Evolutionary conservation across 2,329 filamentous ascomycete species (phyloP).

Genomic region (Aureobasidium melanogenum): DNA sequence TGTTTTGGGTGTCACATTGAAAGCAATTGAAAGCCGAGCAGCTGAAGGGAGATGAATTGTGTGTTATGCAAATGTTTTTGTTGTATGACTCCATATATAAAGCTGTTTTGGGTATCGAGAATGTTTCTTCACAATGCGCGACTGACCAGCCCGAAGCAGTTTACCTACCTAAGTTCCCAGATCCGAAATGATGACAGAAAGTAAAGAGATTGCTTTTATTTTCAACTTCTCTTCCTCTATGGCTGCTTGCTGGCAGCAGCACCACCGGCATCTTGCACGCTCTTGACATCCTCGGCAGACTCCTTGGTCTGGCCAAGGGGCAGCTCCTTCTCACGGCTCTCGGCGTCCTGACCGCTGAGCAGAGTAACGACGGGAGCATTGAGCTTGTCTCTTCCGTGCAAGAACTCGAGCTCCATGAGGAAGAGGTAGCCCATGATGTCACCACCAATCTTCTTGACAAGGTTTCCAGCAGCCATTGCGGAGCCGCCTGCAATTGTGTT

Average conservation of each 20-base stretch:
- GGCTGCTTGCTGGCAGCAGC: constrained; percentile 17
- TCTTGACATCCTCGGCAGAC: constrained; percentile 16
- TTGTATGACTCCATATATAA: neutral
- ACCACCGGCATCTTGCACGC: constrained; percentile 19
- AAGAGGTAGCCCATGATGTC: constrained; percentile 85
- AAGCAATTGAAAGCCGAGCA: neutral
- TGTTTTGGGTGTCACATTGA: neutral
- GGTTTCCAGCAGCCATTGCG: constrained; percentile 74
- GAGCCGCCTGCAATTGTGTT: constrained; percentile 61
- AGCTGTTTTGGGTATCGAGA: constrained; percentile 7
- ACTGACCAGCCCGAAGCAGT: neutral
- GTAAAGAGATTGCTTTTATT: neutral
- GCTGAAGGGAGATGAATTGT: neutral
- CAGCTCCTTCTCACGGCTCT: constrained; percentile 14
- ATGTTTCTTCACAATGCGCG: neutral
- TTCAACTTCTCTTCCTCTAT: constrained; percentile 1
- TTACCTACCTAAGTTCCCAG: neutral
- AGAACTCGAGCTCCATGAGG: constrained; percentile 88
- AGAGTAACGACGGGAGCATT: constrained; percentile 76
- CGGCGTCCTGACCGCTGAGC: constrained; percentile 52
- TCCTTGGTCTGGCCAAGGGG: constrained; percentile 19
- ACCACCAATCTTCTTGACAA: constrained; percentile 80
- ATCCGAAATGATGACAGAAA: neutral
- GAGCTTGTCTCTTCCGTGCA: constrained; percentile 87
- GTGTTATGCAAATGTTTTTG: neutral